These are phyloP conservation scores for Saitozyma sp. DNA, from an alignment of 768 basidiomycete species.

Conservation along the genomic window DNA sequence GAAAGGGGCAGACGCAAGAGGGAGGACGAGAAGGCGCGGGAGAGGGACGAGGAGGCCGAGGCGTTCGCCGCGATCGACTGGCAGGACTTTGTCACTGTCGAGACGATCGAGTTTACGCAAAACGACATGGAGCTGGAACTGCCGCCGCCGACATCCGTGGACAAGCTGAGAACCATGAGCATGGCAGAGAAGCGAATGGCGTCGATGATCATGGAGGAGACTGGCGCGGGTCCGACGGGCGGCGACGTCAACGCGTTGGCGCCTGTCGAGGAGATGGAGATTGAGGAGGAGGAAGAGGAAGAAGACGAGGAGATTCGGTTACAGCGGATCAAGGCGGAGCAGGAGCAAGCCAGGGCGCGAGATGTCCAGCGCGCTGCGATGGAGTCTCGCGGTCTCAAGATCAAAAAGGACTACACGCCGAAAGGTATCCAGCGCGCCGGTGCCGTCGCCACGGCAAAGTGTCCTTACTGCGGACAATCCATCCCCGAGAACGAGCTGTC, in stretches of 20 bases:
- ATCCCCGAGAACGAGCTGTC: slow-evolving; percentile 93
- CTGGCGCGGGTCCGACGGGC: slow-evolving; percentile 75
- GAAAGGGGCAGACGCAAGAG: slow-evolving; percentile 78
- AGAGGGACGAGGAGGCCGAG: slow-evolving; percentile 88
- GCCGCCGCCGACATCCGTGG: slow-evolving; percentile 93
- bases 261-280: slow-evolving; percentile 62
- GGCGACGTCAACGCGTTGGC: not conserved
- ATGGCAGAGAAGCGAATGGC: slow-evolving; percentile 97
- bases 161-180: slow-evolving; percentile 94
- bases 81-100: slow-evolving; percentile 98
- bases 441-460: slow-evolving; percentile 73
- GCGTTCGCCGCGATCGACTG: slow-evolving; percentile 98
- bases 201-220: slow-evolving; percentile 98
- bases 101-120: slow-evolving; percentile 80
- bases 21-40: slow-evolving; percentile 81
- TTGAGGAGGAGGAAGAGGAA: slow-evolving; percentile 74
- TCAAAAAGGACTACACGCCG: slow-evolving; percentile 83
- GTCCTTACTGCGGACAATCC: slow-evolving; percentile 91
- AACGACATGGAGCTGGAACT: slow-evolving; percentile 78
- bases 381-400: slow-evolving; percentile 47
- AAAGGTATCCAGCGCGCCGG: slow-evolving; percentile 62
- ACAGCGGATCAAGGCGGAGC: slow-evolving; percentile 58
- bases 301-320: slow-evolving; percentile 60
- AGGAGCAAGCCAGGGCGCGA: slow-evolving; percentile 73
- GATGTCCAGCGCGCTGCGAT: slow-evolving; percentile 72